These are phyloP conservation scores for Aspergillus aculeatus DNA, from an alignment of 2,329 filamentous ascomycete species.

Conservation along the genomic window DNA sequence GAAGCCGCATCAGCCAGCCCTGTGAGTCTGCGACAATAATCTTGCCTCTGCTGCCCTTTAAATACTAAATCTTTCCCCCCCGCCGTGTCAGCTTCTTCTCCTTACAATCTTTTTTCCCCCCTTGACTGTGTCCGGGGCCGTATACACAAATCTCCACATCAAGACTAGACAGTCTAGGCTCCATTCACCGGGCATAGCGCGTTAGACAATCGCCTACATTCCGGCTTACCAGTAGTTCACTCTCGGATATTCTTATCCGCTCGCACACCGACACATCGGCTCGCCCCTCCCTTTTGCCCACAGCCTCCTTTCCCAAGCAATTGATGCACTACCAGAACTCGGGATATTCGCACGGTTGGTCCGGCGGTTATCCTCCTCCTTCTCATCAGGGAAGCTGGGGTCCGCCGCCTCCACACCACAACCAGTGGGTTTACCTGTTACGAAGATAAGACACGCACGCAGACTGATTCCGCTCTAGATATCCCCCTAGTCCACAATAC, in stretches of 20 bases:
- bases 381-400: slow-evolving; percentile 14
- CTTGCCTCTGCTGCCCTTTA: slow-evolving; percentile 1
- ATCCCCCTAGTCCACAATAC: slow-evolving; percentile 1
- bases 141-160: too few species aligned
- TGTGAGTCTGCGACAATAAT: slow-evolving; percentile 9
- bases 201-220: background rate
- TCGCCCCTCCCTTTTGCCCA: background rate
- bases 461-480: background rate
- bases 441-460: too few species aligned
- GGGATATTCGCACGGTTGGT: slow-evolving; percentile 13
- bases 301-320: background rate
- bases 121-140: too few species aligned
- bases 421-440: slow-evolving; percentile 10
- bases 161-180: background rate
- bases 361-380: slow-evolving; percentile 15
- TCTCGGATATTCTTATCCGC: background rate
- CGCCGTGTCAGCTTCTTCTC: background rate
- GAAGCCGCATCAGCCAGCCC: slow-evolving; percentile 17
- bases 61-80: slow-evolving; percentile 8
- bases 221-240: background rate
- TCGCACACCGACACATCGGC: background rate
- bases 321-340: slow-evolving; percentile 25
- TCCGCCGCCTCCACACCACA: slow-evolving; percentile 13
- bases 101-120: background rate
- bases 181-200: background rate